Base-by-base conservation (phyloP, 1,139 yeast genomes). In the Sugiyamaella neomexicana region DNA sequence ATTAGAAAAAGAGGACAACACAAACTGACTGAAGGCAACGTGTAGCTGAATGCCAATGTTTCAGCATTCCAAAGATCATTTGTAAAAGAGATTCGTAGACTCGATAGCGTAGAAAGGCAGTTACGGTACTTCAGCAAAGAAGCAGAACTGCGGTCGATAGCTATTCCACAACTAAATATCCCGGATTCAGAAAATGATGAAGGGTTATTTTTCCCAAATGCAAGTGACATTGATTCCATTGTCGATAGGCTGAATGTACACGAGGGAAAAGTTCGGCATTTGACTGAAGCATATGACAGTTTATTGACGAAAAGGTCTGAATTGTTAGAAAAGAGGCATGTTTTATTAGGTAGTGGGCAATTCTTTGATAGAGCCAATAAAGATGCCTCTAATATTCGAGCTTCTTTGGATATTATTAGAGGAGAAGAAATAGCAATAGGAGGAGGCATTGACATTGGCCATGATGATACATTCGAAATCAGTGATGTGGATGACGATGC, bases 21-120 rank as follows among this genome's bases (percentile, higher is more conserved):
- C 27, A 29, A n/a, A 31, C 50, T 50, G 50, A 52, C 51, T 12
- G n/a, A 34, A 6, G 25, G 27, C 17, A 3, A 29, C 34, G 34
- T 39, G 23, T 16, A 61, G 63, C 61, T 67, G 49, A 93, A 93
- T 71, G 75, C 86, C 41, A 82, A 81, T 65, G 81, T 89, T 54
- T 85, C 86, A 55, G 79, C 91, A 10, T 93, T 93, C 73, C 99
- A 93, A 71, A 77, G 99, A 59, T 82, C 96, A 0, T 93, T 86
- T 68, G 90, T 93, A 49, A 79, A 79, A 62, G 98, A 95, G 64
- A 82, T 90, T 55, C 79, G 96, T 61, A 76, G 79, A 51, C 69
- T 82, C 51, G 88, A 84, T 64, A 80, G 82, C 60, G 78, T 80
- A 3, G 81, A 85, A 67, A 78, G 89, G 59, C 89, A 85, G 66